A percentile compares a stretch with the other conserved stretches of the same genome.
Conservation (phyloP, 768 basidiomycete genomes). For the Pisolithus microcarpus region DNA sequence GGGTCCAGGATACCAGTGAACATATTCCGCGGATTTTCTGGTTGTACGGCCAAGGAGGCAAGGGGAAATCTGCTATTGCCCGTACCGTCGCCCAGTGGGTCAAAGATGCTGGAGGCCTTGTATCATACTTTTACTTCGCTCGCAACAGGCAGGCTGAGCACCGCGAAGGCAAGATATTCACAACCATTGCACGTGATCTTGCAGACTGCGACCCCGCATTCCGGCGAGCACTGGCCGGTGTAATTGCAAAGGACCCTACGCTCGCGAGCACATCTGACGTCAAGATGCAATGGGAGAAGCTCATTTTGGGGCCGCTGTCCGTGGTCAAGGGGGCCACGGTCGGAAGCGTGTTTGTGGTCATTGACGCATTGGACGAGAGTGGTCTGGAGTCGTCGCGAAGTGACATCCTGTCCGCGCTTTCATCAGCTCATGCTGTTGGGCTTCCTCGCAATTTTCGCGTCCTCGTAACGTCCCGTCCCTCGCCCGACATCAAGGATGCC, state of each 20-base stretch:
- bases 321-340: slow-evolving; percentile 1
- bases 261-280: slow-evolving; percentile 1
- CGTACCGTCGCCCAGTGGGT: neutral
- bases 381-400: neutral
- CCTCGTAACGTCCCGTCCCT: slow-evolving; percentile 6
- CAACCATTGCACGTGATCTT: slow-evolving; percentile 9
- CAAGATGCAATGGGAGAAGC: slow-evolving; percentile 10
- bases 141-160: neutral
- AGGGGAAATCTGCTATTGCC: neutral
- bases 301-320: slow-evolving; percentile 10
- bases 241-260: neutral
- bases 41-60: slow-evolving; percentile 1
- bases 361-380: slow-evolving; percentile 20
- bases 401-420: slow-evolving; percentile 8
- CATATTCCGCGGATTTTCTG: neutral
- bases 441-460: slow-evolving; percentile 6
- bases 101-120: neutral
- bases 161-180: neutral
- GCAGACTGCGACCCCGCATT: slow-evolving; percentile 10
- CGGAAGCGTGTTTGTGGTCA: slow-evolving; percentile 18
- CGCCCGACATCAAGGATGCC: neutral
- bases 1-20: neutral
- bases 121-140: neutral
- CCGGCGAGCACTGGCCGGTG: neutral
- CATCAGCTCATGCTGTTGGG: neutral